Evolutionary conservation across 768 basidiomycete species (phyloP).

Genomic region (Suillus plorans): DNA sequence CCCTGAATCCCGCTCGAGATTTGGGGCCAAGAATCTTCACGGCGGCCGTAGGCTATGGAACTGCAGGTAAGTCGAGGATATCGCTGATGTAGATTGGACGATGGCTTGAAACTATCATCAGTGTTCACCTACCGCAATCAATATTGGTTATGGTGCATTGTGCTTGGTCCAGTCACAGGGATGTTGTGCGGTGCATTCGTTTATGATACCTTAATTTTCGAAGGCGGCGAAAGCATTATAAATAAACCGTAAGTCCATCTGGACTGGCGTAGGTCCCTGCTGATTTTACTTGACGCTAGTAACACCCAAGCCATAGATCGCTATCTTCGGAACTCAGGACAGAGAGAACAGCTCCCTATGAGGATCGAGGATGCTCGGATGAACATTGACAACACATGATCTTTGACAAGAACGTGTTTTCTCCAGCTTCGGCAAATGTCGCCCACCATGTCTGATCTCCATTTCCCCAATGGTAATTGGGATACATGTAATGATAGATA

Average conservation of each 20-base stretch:
- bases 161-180: conserved; percentile 60
- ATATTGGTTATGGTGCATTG: conserved; percentile 74
- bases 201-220: conserved; percentile 61
- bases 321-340: not conserved
- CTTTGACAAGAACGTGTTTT: not conserved
- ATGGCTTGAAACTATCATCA: not conserved
- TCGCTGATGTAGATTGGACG: not conserved
- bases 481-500: not conserved
- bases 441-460: not conserved
- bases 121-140: conserved; percentile 42
- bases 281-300: conserved; percentile 7
- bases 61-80: conserved; percentile 31
- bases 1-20: conserved; percentile 73
- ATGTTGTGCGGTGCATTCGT: conserved; percentile 51
- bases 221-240: conserved; percentile 52
- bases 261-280: not conserved
- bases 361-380: conserved; percentile 5
- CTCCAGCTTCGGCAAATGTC: not conserved
- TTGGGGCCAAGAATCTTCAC: conserved; percentile 68
- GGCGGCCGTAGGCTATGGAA: conserved; percentile 73
- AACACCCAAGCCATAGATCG: not conserved
- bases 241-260: conserved; percentile 47
- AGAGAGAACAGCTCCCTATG: not conserved
- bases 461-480: not conserved
- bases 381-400: not conserved